Conservation (phyloP, 306 rosid species). For the Inga leiocalycina region DNA sequence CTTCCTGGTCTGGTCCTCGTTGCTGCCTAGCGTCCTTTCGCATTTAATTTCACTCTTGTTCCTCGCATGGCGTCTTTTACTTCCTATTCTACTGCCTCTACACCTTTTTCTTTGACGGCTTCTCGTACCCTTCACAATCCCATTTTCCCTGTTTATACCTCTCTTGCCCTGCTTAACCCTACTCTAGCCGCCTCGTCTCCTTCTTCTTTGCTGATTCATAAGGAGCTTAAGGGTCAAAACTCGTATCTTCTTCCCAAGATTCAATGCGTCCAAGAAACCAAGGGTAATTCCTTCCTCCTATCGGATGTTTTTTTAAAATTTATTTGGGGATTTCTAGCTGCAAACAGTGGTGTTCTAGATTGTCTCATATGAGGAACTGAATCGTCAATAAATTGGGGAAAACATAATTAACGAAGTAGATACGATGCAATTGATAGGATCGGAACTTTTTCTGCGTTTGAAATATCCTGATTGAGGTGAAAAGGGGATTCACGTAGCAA, state of each 20-base stretch:
- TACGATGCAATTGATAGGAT: background rate
- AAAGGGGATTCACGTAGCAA: background rate
- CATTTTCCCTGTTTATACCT: background rate
- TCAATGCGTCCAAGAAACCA: constrained; percentile 43
- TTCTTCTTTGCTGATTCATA: constrained; percentile 21
- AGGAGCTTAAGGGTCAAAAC: constrained; percentile 24
- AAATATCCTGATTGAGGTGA: background rate
- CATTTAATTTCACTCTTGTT: background rate
- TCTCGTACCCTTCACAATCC: constrained; percentile 15
- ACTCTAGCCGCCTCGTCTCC: constrained; percentile 32
- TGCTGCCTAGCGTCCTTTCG: background rate
- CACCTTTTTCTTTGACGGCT: constrained; percentile 34
- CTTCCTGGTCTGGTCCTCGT: background rate
- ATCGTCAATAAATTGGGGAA: background rate
- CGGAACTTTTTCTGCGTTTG: background rate
- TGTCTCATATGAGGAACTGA: background rate
- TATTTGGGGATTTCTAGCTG: background rate
- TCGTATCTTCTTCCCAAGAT: constrained; percentile 37
- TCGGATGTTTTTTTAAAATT: background rate
- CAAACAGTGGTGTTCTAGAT: background rate
- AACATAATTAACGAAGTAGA: background rate
- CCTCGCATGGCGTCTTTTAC: constrained; percentile 40
- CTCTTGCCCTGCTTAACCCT: constrained; percentile 9
- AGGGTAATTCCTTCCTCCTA: constrained; percentile 34
- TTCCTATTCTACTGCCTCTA: constrained; percentile 12